Evolutionary conservation across 768 basidiomycete species (phyloP), one percentile per base, ranked within the genome.

Genomic region (Suillus brevipes): DNA sequence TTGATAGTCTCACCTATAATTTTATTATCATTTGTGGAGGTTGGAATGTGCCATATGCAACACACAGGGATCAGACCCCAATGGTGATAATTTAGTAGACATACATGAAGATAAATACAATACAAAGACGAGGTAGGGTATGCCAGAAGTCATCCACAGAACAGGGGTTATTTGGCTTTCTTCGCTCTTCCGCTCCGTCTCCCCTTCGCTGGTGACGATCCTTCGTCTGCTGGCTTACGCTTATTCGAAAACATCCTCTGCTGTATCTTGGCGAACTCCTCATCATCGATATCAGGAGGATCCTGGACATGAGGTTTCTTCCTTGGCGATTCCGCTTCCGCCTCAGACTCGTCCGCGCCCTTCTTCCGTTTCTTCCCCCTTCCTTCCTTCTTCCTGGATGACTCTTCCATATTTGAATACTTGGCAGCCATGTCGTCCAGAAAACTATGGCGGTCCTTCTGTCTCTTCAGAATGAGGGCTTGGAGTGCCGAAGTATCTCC

Each of bases 381-480:
- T 38, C 74, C 65, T 38, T 79, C 80, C 36, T 78, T 76, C 68
- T 81, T 84, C 56, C 70, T 78, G 4, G 79, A 69, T 23, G 65
- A 42, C 38, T 58, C 70, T 52, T 81, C 77, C 8, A 83, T 78
- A 45, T 85, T 85, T 34, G 84, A 80, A 70, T 94, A 94, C 71
- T 94, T 94, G 0, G 85, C 83, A 14, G 90, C 90, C 42, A 94
- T 81, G 64, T 78, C 78, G 69, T 95, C 91, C 65, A 95, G 85
- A 75, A 94, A 93, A 56, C 83, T 80, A 66, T 89, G 84, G 78
- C 84, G 83, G 65, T 87, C 86, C 75, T 87, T 87, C 70, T 87
- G 87, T 74, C 87, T 87, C 80, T 89, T 90, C 65, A 90, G 77
- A 63, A 97, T 96, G 63, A 97, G 80, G 2, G 93, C 92, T 69